phyloP scores from a whole-genome alignment of 768 basidiomycete genomes.

The Pulveroboletus frians region DNA sequence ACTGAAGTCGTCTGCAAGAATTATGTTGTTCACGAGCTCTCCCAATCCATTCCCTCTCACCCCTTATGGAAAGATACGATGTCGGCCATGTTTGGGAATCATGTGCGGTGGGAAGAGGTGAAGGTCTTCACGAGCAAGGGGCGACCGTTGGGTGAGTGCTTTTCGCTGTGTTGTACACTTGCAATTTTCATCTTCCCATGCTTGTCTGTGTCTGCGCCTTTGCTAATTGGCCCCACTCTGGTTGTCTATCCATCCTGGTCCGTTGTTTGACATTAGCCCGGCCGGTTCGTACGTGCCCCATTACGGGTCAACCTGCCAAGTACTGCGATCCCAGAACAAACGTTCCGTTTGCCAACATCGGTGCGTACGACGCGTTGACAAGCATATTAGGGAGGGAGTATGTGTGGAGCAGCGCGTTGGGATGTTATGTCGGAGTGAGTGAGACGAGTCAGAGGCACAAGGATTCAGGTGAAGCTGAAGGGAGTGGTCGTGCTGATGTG shows the following conservation, averaged over 20 bases:
- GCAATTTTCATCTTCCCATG: too few species aligned
- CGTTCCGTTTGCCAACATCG: slow-evolving; percentile 69
- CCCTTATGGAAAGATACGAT: slow-evolving; percentile 71
- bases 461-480: not conserved
- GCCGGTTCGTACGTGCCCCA: slow-evolving; percentile 46
- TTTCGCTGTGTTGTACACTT: not conserved
- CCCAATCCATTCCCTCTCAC: slow-evolving; percentile 41
- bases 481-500: not conserved
- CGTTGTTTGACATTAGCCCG: not conserved
- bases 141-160: slow-evolving; percentile 56
- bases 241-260: not conserved
- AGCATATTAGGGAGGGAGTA: slow-evolving; percentile 39
- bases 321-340: slow-evolving; percentile 80
- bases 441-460: not conserved
- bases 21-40: slow-evolving; percentile 7
- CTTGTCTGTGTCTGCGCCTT: not conserved
- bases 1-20: slow-evolving; percentile 48
- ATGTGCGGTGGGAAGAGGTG: slow-evolving; percentile 40
- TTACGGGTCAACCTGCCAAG: slow-evolving; percentile 72
- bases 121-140: slow-evolving; percentile 59
- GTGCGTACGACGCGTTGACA: slow-evolving; percentile 62
- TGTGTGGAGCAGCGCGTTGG: slow-evolving; percentile 45
- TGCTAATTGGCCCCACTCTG: not conserved
- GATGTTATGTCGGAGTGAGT: slow-evolving; percentile 36
- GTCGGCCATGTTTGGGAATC: slow-evolving; percentile 78